Evolutionary conservation across 768 basidiomycete species (phyloP), one percentile per base, ranked within the genome.

Genomic region (Rhodocollybia butyracea): DNA sequence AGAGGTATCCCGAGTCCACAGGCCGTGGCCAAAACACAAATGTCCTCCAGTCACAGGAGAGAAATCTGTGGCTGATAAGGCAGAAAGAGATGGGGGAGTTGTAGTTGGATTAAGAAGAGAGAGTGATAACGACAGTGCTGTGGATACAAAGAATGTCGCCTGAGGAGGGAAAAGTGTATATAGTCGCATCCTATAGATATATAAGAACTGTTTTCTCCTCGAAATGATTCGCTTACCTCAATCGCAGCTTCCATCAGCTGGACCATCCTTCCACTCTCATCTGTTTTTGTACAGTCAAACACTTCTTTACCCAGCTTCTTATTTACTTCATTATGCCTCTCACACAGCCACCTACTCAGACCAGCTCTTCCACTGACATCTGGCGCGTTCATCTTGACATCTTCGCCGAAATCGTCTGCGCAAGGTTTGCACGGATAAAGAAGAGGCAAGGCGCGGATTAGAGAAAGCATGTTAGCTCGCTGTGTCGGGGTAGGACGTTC

Each of bases 181-280:
- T n/a, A n/a, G n/a, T n/a, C n/a, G n/a, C n/a, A n/a, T n/a, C n/a
- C n/a, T n/a, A n/a, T n/a, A n/a, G n/a, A n/a, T n/a, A n/a, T n/a
- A n/a, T n/a, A n/a, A n/a, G n/a, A n/a, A n/a, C n/a, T n/a, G n/a
- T n/a, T n/a, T n/a, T n/a, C n/a, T n/a, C n/a, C n/a, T n/a, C n/a
- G n/a, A n/a, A n/a, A n/a, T n/a, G n/a, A n/a, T n/a, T n/a, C n/a
- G n/a, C n/a, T n/a, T n/a, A n/a, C n/a, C n/a, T 59, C 69, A 94
- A 76, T 95, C 93, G 67, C 95, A 98, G 42, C 88, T 84, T 17
- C 93, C 94, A 69, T 98, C 92, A 3, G 68, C 62, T 22, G 91
- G 90, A 1, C 94, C 96, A 68, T 95, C 91, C 74, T 80, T 90
- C 96, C 96, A 98, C 95, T 76, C 75, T 92, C 88, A 60, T 90